phyloP scores from a whole-genome alignment of 2,329 filamentous ascomycete species.

The Claviceps sp. region DNA sequence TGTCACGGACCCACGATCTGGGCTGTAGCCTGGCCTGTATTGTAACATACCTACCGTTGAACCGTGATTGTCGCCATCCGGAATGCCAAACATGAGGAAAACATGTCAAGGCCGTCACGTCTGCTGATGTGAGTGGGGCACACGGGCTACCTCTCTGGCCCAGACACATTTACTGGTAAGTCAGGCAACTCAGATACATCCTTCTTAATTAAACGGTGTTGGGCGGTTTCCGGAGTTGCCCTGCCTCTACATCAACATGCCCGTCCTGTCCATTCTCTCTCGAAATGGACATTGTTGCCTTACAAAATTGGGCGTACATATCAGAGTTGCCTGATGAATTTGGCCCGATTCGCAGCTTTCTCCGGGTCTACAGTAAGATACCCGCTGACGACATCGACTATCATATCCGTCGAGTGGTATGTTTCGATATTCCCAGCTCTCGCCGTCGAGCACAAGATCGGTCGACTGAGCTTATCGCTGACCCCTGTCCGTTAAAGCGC shows the following conservation, averaged over 20 bases:
- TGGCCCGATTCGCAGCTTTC: slow-evolving; percentile 21
- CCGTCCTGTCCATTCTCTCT: neutral
- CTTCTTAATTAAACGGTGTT: neutral
- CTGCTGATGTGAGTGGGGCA: neutral
- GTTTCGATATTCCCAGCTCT: neutral
- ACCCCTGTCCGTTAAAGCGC: slow-evolving; percentile 19
- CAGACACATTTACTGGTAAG: neutral
- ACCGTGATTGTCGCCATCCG: neutral
- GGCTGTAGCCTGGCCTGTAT: neutral
- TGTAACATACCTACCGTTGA: neutral
- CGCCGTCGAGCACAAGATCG: neutral
- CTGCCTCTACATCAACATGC: neutral
- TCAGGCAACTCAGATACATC: neutral
- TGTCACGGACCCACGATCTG: no score
- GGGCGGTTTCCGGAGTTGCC: neutral
- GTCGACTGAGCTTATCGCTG: neutral
- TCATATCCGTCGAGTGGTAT: slow-evolving; percentile 21
- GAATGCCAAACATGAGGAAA: neutral
- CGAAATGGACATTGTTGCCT: slow-evolving; percentile 22
- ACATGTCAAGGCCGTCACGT: neutral
- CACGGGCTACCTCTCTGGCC: neutral
- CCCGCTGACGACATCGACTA: slow-evolving; percentile 20
- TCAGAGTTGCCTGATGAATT: slow-evolving; percentile 24
- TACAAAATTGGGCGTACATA: slow-evolving; percentile 23
- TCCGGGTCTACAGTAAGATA: slow-evolving; percentile 26